These are phyloP conservation scores for Cytospora mali DNA, from an alignment of 2,329 filamentous ascomycete genomes.

Conservation along the genomic window DNA sequence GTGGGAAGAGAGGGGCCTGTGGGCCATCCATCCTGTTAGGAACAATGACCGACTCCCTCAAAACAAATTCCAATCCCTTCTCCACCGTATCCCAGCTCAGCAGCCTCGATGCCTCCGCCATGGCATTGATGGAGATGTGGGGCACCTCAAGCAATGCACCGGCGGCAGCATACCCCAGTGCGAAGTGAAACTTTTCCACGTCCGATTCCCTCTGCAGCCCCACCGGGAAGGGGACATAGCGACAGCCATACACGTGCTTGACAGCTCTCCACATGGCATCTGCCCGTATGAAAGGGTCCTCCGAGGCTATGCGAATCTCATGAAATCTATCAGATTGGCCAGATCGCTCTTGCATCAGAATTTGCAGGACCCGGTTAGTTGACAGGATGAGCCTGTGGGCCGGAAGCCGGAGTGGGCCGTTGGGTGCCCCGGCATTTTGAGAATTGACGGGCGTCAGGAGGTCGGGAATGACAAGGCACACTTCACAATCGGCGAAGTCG, in stretches of 20 bases:
- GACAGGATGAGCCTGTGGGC: slow-evolving; percentile 60
- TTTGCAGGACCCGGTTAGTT: slow-evolving; percentile 48
- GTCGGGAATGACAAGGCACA: slow-evolving; percentile 45
- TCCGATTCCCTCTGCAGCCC: slow-evolving; percentile 21
- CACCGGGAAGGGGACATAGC: slow-evolving; percentile 33
- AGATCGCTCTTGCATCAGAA: slow-evolving; percentile 36
- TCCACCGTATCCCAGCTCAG: slow-evolving; percentile 67
- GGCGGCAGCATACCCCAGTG: slow-evolving; percentile 66
- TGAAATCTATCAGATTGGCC: slow-evolving; percentile 30
- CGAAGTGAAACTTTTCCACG: slow-evolving; percentile 48
- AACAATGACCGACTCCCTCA: slow-evolving; percentile 39
- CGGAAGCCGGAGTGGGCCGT: slow-evolving; percentile 46
- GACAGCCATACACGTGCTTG: slow-evolving; percentile 60
- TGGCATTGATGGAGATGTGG: slow-evolving; percentile 58
- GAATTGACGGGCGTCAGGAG: slow-evolving; percentile 30
- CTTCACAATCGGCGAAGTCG: slow-evolving; percentile 45
- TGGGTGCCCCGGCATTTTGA: slow-evolving; percentile 30
- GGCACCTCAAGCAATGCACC: slow-evolving; percentile 60
- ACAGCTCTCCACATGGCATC: slow-evolving; percentile 60
- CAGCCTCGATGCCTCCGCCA: slow-evolving; percentile 60
- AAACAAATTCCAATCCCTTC: slow-evolving; percentile 59
- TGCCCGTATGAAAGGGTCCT: slow-evolving; percentile 56
- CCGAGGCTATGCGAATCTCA: slow-evolving; percentile 50
- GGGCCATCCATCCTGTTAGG: slow-evolving; percentile 19
- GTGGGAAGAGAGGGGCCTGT: slow-evolving; percentile 23